Conservation (phyloP, 23 red algal species). For the Gracilaria caudata region DNA sequence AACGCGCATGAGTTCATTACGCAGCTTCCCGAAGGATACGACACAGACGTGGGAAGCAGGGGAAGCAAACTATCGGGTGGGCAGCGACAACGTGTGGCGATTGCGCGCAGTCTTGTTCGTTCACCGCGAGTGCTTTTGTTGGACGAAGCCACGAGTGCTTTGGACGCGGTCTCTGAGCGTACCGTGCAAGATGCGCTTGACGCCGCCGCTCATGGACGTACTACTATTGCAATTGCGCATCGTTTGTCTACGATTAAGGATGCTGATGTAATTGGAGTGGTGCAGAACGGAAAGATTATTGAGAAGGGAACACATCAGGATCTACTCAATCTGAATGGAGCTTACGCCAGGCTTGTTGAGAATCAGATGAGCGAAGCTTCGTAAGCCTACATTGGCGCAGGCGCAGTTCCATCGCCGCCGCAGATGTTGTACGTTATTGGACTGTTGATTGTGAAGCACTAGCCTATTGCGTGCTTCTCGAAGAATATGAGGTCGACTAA, state of each 20-base stretch:
- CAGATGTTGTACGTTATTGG: not conserved
- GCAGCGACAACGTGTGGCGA: conserved; percentile 89
- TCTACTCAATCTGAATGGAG: conserved; percentile 59
- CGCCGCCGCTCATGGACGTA: conserved; percentile 66
- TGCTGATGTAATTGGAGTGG: conserved; percentile 85
- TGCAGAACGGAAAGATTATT: conserved; percentile 80
- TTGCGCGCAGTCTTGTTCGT: conserved; percentile 85
- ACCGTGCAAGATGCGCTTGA: conserved; percentile 92
- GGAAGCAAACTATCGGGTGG: conserved; percentile 89
- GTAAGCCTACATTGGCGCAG: not conserved
- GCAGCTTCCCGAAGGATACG: conserved; percentile 79
- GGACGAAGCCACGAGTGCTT: conserved; percentile 92
- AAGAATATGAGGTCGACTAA: too few relatives aligned
- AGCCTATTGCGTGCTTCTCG: too few relatives aligned
- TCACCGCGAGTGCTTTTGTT: conserved; percentile 81
- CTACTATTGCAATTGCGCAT: conserved; percentile 94
- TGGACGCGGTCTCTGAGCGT: conserved; percentile 85
- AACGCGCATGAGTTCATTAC: conserved; percentile 87
- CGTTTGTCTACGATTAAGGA: conserved; percentile 88
- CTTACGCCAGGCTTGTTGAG: conserved; percentile 68
- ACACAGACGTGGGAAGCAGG: conserved; percentile 81
- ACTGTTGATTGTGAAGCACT: not conserved
- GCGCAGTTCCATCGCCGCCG: not conserved
- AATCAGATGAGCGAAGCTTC: conserved; percentile 40
- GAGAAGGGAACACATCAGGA: conserved; percentile 91